Percentiles rank a stretch among this genome's conserved stretches.
These are phyloP conservation scores for Diatrype stigma DNA, from an alignment of 2,329 filamentous ascomycete species.

Conservation along the genomic window DNA sequence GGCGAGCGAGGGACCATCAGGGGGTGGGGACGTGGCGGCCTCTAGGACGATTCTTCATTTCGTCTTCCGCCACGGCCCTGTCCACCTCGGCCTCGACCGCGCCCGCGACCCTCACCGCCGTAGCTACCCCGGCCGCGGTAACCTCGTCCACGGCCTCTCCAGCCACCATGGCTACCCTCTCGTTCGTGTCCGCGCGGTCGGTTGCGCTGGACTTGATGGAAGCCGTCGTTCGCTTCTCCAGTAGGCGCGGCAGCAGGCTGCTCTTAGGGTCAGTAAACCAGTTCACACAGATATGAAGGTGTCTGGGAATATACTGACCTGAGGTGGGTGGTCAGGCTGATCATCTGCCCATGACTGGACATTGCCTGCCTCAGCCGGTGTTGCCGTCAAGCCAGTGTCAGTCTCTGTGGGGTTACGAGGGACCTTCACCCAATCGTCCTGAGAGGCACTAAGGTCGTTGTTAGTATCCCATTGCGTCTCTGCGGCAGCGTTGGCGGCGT, in stretches of 20 bases:
- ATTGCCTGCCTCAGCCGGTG: constrained; percentile 51
- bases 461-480: constrained; percentile 62
- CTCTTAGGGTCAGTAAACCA: constrained; percentile 6
- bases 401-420: constrained; percentile 71
- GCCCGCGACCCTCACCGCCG: constrained; percentile 22
- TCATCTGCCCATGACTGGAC: constrained; percentile 81
- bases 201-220: constrained; percentile 30
- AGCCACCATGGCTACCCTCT: constrained; percentile 16
- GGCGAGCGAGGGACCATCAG: constrained; percentile 12
- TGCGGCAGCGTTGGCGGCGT: constrained; percentile 56
- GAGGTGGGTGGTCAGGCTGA: constrained; percentile 51
- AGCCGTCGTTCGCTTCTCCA: constrained; percentile 26
- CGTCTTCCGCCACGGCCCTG: constrained; percentile 23
- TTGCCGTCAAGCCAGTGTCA: constrained; percentile 60
- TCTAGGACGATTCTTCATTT: constrained; percentile 27
- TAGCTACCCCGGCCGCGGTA: constrained; percentile 24
- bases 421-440: constrained; percentile 73
- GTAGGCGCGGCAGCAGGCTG: constrained; percentile 19
- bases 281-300: neutral
- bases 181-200: constrained; percentile 27
- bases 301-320: constrained; percentile 32
- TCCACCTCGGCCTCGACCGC: constrained; percentile 25
- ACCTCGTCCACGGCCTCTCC: constrained; percentile 25
- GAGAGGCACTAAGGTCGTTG: constrained; percentile 43
- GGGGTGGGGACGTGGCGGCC: constrained; percentile 11